Base-by-base conservation (phyloP, 371 early-diverging fungal genomes). In the Haplosporangium sp. region DNA sequence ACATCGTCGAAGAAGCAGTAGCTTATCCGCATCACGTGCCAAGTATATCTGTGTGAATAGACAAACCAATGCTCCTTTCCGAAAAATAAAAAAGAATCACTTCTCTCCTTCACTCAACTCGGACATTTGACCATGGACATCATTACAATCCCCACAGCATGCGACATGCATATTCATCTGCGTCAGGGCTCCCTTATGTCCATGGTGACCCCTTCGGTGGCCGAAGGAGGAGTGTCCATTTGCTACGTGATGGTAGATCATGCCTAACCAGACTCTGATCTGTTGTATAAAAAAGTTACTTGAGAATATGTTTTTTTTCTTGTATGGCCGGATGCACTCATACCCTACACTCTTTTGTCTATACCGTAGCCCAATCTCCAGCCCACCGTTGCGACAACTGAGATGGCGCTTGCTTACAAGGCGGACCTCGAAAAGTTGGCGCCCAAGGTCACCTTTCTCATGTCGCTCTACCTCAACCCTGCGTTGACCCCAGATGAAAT, bases 111-210 rank as follows among this genome's bases (percentile, higher is more conserved):
- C 18, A 18, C 50, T 13, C 45, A 45, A 11, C 1, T 45, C 9
- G 14, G 18, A 48, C 12, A 20, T 8, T n/a, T 50, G 9, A 50
- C 37, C 71, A 62, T 67, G 67, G 64, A 75, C 60, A 71, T 59
- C 57, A 74, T 74, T 60, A 69, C 73, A 36, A 60, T 95, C 62
- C 94, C 93, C 29, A 83, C 86, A 66, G 93, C 93, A 36, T 89
- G 92, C 69, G 99, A 98, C 84, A 93, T 98, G 81, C 99, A 98
- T 84, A 84, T 93, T 67, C 99, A 98, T 73, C 85, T 98, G 70
- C 93, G 99, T 43, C 95, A 96, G 83, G 98, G 94, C 59, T 91
- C 89, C 42, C 92, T 99, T 85, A 96, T 97, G 96, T 84, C 89
- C 57, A 87, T 91, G 82, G 94, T 98, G 20, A 94, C 95, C 14